These are phyloP conservation scores for Eimeria praecox DNA, from an alignment of 169 alveolate species.

Conservation along the genomic window DNA sequence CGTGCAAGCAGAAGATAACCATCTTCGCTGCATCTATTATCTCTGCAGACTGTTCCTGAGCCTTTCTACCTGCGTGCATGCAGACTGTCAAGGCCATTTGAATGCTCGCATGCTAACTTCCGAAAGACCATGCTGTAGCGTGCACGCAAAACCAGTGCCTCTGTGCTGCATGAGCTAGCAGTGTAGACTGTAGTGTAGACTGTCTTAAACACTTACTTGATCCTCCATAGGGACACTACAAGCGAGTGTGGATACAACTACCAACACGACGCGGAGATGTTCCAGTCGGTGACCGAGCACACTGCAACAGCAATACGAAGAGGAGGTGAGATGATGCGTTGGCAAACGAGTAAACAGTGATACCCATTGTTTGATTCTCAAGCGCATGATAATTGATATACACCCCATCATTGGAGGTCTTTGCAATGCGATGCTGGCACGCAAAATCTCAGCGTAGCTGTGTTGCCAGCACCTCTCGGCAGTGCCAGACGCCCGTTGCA, in stretches of 20 bases:
- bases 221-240: too few relatives aligned
- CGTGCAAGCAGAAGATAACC: too few relatives aligned
- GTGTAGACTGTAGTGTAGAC: too few relatives aligned
- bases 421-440: not conserved
- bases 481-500: slow-evolving; percentile 11
- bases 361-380: not conserved
- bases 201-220: too few relatives aligned
- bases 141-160: too few relatives aligned
- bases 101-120: too few relatives aligned
- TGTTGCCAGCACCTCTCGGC: not conserved
- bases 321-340: not conserved
- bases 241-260: too few relatives aligned
- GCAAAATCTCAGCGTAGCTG: not conserved
- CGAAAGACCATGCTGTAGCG: not conserved
- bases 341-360: not conserved
- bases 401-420: not conserved
- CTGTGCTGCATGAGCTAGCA: too few relatives aligned
- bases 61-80: not conserved
- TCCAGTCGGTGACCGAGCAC: not conserved
- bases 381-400: not conserved
- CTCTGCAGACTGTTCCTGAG: too few relatives aligned
- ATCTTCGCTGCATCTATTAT: too few relatives aligned
- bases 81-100: too few relatives aligned
- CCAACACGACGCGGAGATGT: too few relatives aligned
- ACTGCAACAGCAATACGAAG: not conserved